These are phyloP conservation scores for Volvox reticuliferus DNA, from an alignment of 139 green algal genomes.

Conservation along the genomic window DNA sequence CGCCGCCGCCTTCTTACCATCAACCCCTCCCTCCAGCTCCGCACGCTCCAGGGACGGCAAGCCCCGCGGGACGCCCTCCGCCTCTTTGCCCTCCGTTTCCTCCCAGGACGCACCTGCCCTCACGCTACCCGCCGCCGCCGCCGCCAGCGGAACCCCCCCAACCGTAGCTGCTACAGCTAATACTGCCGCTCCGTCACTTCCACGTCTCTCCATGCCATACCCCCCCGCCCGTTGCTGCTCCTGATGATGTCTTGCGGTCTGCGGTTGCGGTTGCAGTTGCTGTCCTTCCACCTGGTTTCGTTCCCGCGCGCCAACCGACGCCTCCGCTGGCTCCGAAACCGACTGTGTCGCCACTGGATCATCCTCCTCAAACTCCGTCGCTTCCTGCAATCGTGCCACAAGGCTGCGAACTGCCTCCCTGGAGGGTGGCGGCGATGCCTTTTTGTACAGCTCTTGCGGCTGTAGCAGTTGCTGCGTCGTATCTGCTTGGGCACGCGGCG, in stretches of 20 bases:
- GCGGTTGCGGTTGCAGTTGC: neutral
- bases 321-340: neutral
- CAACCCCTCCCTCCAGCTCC: too few species aligned
- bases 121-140: too few species aligned
- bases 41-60: too few species aligned
- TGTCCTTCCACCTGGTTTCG: neutral
- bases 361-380: neutral
- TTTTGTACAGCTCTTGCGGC: neutral
- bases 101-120: too few species aligned
- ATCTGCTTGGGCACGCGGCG: too few species aligned
- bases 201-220: neutral
- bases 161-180: too few species aligned
- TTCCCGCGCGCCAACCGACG: neutral
- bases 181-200: neutral
- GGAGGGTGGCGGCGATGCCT: neutral
- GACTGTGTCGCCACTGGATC: neutral
- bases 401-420: neutral
- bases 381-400: neutral
- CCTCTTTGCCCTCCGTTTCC: too few species aligned
- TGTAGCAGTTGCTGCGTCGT: neutral
- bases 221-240: neutral
- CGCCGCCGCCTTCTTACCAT: too few species aligned
- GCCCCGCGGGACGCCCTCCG: too few species aligned
- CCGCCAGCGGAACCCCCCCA: too few species aligned
- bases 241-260: neutral